Percentiles rank a stretch among this genome's conserved stretches.
These are phyloP conservation scores for Pichia sp. DNA, from an alignment of 1,139 yeast genomes.

Conservation along the genomic window DNA sequence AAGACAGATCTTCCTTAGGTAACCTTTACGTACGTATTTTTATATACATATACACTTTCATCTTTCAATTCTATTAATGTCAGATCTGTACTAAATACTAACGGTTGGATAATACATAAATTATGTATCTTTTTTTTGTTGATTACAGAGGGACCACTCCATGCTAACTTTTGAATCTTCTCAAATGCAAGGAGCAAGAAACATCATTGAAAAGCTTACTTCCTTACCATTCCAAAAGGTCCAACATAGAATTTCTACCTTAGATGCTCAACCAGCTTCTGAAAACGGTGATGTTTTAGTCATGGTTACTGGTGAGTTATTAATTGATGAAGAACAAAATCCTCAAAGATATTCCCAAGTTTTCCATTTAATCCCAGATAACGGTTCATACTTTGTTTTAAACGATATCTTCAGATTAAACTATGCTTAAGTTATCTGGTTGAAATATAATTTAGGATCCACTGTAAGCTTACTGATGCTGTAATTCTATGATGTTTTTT, in stretches of 20 bases:
- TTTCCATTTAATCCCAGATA: conserved; percentile 93
- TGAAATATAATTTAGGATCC: background rate
- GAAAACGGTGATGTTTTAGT: conserved; percentile 91
- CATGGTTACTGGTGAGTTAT: conserved; percentile 94
- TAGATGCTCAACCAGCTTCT: conserved; percentile 97
- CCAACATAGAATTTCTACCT: conserved; percentile 84
- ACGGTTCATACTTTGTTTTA: conserved; percentile 83
- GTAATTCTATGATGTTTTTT: too few relatives aligned
- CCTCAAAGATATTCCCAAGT: conserved; percentile 96
- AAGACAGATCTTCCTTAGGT: conserved; percentile 88
- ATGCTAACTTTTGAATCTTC: conserved; percentile 96
- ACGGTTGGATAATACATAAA: too few relatives aligned
- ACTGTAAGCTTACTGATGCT: too few relatives aligned
- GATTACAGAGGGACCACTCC: conserved; percentile 69
- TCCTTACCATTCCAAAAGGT: conserved; percentile 89
- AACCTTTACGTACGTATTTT: conserved; percentile 61
- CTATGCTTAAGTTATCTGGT: conserved; percentile 38
- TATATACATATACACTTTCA: conserved; percentile 9
- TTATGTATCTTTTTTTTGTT: background rate
- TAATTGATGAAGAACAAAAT: conserved; percentile 89
- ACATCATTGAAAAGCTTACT: conserved; percentile 82
- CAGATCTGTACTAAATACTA: too few relatives aligned
- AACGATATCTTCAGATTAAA: conserved; percentile 95
- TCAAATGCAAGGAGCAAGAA: conserved; percentile 91
- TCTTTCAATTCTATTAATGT: background rate